phyloP scores from a whole-genome alignment of 2,329 filamentous ascomycete genomes.

The Rosellinia necatrix region DNA sequence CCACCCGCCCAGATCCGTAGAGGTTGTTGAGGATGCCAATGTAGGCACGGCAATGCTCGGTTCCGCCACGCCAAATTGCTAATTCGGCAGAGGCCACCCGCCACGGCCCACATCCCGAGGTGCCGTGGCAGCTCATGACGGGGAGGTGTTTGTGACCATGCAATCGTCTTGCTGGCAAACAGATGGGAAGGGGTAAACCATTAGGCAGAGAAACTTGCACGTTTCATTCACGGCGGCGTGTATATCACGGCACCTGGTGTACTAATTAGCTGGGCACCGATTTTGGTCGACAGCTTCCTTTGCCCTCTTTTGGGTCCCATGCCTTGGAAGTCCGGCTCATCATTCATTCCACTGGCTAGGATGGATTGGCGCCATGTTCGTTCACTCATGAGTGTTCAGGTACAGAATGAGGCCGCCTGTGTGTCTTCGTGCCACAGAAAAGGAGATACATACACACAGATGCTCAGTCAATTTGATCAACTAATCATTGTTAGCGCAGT shows the following conservation, averaged over 20 bases:
- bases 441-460: too few relatives aligned
- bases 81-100: constrained; percentile 5
- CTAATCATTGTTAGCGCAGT: neutral
- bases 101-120: neutral
- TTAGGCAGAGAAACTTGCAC: constrained; percentile 1
- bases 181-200: constrained; percentile 7
- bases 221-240: constrained; percentile 1
- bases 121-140: constrained; percentile 3
- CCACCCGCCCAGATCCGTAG: constrained; percentile 5
- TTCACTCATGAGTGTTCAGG: neutral
- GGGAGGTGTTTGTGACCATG: constrained; percentile 9
- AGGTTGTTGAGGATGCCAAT: constrained; percentile 8
- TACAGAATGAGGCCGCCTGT: neutral
- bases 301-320: neutral
- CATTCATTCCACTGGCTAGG: constrained; percentile 6
- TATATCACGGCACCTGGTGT: neutral
- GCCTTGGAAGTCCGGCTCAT: constrained; percentile 1
- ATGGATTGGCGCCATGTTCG: neutral
- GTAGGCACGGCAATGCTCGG: constrained; percentile 1
- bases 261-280: neutral
- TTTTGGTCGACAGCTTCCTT: neutral
- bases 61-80: constrained; percentile 4
- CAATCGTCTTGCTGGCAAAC: constrained; percentile 1
- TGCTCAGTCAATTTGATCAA: neutral
- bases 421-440: neutral